Conservation (phyloP, 1,139 yeast species). For the Kodamaea suecica region DNA sequence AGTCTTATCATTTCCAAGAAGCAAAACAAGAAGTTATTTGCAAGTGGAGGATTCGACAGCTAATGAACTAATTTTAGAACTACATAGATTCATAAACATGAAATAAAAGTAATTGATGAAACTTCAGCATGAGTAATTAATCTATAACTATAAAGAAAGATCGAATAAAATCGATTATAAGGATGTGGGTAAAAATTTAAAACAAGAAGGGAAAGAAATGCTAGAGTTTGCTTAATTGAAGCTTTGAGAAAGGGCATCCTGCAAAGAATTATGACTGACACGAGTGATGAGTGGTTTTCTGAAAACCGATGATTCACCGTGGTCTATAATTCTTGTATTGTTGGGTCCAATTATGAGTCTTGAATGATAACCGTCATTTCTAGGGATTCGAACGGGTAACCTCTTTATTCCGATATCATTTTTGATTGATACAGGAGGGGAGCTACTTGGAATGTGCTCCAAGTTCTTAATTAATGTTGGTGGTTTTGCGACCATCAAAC, state of each 20-base stretch:
- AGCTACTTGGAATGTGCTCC: slow-evolving; percentile 15
- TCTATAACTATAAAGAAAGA: neutral
- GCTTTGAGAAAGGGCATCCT: slow-evolving; percentile 30
- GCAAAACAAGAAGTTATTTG: slow-evolving; percentile 17
- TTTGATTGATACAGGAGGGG: slow-evolving; percentile 16
- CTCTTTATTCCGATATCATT: slow-evolving; percentile 23
- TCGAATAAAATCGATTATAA: no score
- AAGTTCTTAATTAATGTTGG: slow-evolving; percentile 1
- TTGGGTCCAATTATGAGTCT: slow-evolving; percentile 48
- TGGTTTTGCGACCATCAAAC: slow-evolving; percentile 14
- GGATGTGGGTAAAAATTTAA: no score
- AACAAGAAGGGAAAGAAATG: neutral
- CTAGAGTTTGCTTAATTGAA: slow-evolving; percentile 5
- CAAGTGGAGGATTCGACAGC: slow-evolving; percentile 22
- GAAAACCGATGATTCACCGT: slow-evolving; percentile 41
- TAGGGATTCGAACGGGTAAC: slow-evolving; percentile 23
- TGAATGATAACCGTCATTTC: slow-evolving; percentile 39
- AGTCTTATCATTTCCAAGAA: slow-evolving; percentile 22
- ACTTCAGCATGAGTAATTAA: no score
- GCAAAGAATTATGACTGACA: slow-evolving; percentile 32
- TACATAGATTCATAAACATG: no score
- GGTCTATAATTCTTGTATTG: slow-evolving; percentile 39
- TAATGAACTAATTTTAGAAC: neutral
- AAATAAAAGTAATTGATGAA: no score
- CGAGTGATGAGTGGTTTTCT: slow-evolving; percentile 37